phyloP scores from a whole-genome alignment of 495 filamentous ascomycete genomes.

The Trichoderma virens region DNA sequence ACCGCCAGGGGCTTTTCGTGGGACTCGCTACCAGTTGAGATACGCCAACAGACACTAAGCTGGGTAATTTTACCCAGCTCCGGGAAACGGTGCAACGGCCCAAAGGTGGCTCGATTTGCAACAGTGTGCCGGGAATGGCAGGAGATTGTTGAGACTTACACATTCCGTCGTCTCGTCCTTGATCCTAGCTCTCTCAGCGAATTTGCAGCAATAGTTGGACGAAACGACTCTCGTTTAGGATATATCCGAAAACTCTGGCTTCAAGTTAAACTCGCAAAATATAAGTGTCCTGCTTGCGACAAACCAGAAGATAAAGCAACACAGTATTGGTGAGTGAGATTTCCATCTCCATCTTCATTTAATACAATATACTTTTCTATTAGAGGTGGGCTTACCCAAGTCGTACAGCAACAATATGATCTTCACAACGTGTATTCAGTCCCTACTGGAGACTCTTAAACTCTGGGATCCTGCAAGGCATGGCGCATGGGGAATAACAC shows the following conservation, averaged over 20 bases:
- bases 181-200: not conserved
- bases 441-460: not conserved
- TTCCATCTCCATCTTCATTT: not conserved
- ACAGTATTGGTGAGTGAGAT: not conserved
- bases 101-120: not conserved
- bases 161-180: constrained; percentile 4
- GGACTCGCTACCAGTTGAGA: not conserved
- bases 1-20: not conserved
- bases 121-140: constrained; percentile 1
- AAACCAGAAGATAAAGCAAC: not conserved
- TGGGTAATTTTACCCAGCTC: not conserved
- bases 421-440: not conserved
- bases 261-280: not conserved
- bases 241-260: constrained; percentile 7
- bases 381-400: not conserved
- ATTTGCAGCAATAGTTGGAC: not conserved
- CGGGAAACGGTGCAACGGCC: not conserved
- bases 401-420: not conserved
- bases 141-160: not conserved
- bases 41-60: not conserved
- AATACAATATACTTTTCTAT: not conserved
- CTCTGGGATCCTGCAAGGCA: not conserved
- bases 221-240: not conserved
- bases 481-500: not conserved
- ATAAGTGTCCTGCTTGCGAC: not conserved